Conservation (phyloP, 1,139 yeast species). For the Meyerozyma athensensis region DNA sequence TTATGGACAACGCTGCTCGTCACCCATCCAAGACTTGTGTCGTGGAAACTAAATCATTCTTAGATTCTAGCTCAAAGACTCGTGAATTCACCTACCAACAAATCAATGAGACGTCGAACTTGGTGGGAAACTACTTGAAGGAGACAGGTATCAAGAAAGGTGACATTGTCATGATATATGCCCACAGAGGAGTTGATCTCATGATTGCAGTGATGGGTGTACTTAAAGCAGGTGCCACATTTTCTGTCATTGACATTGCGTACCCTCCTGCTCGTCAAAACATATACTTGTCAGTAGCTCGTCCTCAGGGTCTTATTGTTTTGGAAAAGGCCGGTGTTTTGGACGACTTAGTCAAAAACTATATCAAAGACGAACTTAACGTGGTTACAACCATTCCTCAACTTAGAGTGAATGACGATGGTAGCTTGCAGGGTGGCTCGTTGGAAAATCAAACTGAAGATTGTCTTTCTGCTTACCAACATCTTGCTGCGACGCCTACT, state of each 20-base stretch:
- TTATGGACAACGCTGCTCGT: conserved; percentile 73
- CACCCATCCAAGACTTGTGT: conserved; percentile 88
- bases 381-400: conserved; percentile 74
- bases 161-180: conserved; percentile 95
- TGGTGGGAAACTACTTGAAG: conserved; percentile 85
- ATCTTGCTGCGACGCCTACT: conserved; percentile 52
- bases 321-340: conserved; percentile 85
- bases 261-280: conserved; percentile 98
- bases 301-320: conserved; percentile 86
- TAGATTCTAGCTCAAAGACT: conserved; percentile 50
- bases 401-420: conserved; percentile 71
- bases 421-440: conserved; percentile 62
- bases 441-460: conserved; percentile 33
- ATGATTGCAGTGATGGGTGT: conserved; percentile 98
- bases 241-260: conserved; percentile 97
- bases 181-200: conserved; percentile 94
- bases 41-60: conserved; percentile 78
- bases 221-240: conserved; percentile 96
- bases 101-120: conserved; percentile 89
- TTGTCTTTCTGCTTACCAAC: conserved; percentile 43
- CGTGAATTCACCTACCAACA: conserved; percentile 79
- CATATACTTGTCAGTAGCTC: conserved; percentile 85
- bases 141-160: conserved; percentile 80
- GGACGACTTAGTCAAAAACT: conserved; percentile 71
- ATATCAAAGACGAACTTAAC: conserved; percentile 64